phyloP scores from a whole-genome alignment of 2,329 filamentous ascomycete genomes.

The Rosellinia necatrix region DNA sequence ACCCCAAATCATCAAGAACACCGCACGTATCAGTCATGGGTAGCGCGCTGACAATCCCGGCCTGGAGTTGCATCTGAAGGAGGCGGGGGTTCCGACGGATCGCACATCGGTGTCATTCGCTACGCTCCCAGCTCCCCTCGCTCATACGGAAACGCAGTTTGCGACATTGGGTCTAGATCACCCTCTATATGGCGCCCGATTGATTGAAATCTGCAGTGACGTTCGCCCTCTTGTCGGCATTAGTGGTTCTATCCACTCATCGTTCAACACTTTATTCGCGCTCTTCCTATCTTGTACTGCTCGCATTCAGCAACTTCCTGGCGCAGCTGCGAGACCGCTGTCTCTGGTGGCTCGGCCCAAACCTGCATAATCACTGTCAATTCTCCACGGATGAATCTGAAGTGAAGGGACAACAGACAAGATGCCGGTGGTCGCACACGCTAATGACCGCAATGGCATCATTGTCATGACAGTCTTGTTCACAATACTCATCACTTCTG shows the following conservation, averaged over 20 bases:
- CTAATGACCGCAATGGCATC: conserved; percentile 14
- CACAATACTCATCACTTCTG: conserved; percentile 5
- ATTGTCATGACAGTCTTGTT: conserved; percentile 22
- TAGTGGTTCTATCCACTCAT: not conserved
- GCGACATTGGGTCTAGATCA: not conserved
- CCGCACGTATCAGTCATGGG: no score
- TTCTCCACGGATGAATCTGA: no score
- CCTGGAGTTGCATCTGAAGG: not conserved
- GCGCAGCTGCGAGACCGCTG: not conserved
- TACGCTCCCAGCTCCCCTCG: not conserved
- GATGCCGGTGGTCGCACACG: conserved; percentile 2
- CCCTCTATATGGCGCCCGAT: not conserved
- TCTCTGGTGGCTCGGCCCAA: not conserved
- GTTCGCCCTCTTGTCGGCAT: not conserved
- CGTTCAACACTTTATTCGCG: not conserved
- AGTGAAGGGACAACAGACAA: no score
- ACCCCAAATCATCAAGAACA: not conserved
- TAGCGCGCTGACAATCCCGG: not conserved
- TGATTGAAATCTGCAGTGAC: not conserved
- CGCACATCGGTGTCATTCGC: no score
- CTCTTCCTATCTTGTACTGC: not conserved
- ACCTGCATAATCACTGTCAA: not conserved
- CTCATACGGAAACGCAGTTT: not conserved
- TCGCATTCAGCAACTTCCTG: not conserved
- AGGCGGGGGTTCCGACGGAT: no score